Evolutionary conservation across 768 basidiomycete genomes (phyloP).

Genomic region (Pisolithus orientalis): DNA sequence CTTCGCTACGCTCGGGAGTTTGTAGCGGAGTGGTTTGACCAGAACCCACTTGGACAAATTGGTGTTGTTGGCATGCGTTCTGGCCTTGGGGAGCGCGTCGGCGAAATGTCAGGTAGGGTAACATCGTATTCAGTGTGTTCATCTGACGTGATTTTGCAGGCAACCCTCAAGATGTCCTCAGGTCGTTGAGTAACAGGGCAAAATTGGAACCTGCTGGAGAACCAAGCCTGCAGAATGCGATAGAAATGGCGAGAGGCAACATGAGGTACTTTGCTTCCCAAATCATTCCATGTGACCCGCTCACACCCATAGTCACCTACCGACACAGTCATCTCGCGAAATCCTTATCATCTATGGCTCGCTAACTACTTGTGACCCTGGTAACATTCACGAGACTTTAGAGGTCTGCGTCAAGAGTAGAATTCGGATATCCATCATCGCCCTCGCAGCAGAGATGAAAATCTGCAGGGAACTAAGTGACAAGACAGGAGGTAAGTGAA

Average conservation of each 20-base stretch:
- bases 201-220: conserved; percentile 89
- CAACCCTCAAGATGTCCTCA: conserved; percentile 95
- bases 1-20: conserved; percentile 90
- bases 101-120: conserved; percentile 83
- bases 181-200: conserved; percentile 75
- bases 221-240: conserved; percentile 92
- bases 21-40: conserved; percentile 96
- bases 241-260: conserved; percentile 92
- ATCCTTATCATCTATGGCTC: conserved; percentile 93
- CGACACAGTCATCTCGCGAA: conserved; percentile 94
- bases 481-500: conserved; percentile 73
- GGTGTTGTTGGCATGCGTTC: conserved; percentile 91
- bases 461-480: conserved; percentile 90
- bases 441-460: conserved; percentile 97
- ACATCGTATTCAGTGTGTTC: not conserved
- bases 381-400: conserved; percentile 93
- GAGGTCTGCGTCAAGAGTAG: conserved; percentile 75
- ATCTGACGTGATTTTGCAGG: conserved; percentile 40
- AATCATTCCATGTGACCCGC: not conserved
- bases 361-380: conserved; percentile 93
- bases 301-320: conserved; percentile 69
- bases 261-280: conserved; percentile 62
- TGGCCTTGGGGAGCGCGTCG: conserved; percentile 84
- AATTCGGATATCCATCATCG: conserved; percentile 89
- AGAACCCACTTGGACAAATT: conserved; percentile 96